phyloP scores from a whole-genome alignment of 192 early-diverging fungal genomes.

The Chytriomyces sp. region DNA sequence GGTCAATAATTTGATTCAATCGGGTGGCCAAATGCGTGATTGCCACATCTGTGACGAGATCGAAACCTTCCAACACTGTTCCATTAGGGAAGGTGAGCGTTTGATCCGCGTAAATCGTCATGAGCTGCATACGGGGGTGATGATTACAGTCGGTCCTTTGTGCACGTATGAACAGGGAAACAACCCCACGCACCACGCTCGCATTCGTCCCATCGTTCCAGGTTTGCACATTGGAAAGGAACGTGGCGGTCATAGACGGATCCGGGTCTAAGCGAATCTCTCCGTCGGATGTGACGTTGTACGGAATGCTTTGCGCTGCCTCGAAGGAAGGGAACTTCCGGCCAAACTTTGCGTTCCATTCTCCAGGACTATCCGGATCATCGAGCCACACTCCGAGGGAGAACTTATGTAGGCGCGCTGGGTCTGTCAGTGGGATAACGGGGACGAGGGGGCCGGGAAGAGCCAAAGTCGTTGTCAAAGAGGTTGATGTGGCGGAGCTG shows the following conservation, averaged over 20 bases:
- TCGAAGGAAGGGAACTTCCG: not conserved
- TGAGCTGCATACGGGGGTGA: too few relatives aligned
- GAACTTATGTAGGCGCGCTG: conserved; percentile 2
- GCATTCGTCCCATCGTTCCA: conserved; percentile 23
- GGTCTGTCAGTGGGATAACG: not conserved
- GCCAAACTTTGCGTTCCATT: conserved; percentile 8
- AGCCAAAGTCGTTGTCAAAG: not conserved
- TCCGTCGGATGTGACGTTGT: not conserved
- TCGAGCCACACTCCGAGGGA: conserved; percentile 4
- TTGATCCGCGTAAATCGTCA: not conserved
- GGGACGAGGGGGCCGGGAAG: not conserved
- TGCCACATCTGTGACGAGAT: not conserved
- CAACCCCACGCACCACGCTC: not conserved
- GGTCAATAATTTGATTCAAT: not conserved
- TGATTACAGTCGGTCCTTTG: not conserved
- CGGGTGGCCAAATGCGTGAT: not conserved
- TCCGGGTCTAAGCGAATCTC: not conserved
- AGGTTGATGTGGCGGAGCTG: too few relatives aligned
- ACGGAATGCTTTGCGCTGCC: conserved; percentile 1
- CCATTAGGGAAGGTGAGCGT: not conserved
- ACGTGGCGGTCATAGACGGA: not conserved
- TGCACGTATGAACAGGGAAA: too few relatives aligned
- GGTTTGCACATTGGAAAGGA: not conserved
- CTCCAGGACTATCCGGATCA: not conserved
- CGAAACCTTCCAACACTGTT: not conserved